These are phyloP conservation scores for Xanthoconium purpureum DNA, from an alignment of 768 basidiomycete genomes.

Conservation along the genomic window DNA sequence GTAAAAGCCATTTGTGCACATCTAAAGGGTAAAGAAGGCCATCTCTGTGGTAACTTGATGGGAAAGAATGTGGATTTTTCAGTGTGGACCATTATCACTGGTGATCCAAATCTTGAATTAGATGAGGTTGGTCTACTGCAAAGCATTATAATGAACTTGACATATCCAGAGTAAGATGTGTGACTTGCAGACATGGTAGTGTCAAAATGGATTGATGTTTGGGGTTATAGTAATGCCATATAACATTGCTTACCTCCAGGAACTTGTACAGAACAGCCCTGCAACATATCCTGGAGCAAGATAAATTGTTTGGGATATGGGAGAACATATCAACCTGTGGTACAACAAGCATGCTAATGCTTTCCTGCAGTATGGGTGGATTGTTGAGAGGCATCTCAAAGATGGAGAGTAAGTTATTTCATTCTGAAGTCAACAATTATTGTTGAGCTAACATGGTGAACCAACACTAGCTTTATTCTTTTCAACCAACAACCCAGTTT, in stretches of 20 bases:
- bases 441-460: not conserved
- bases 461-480: slow-evolving; percentile 36
- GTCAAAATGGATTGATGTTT: slow-evolving; percentile 8
- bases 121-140: slow-evolving; percentile 96
- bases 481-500: slow-evolving; percentile 98
- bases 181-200: not conserved
- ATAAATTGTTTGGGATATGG: slow-evolving; percentile 95
- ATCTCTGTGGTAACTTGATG: slow-evolving; percentile 97
- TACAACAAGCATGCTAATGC: slow-evolving; percentile 96
- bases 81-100: slow-evolving; percentile 97
- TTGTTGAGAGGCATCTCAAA: slow-evolving; percentile 95
- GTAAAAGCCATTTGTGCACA: slow-evolving; percentile 98
- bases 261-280: slow-evolving; percentile 94
- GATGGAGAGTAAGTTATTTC: slow-evolving; percentile 85
- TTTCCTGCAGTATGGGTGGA: slow-evolving; percentile 96
- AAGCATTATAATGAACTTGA: slow-evolving; percentile 96
- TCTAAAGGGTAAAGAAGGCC: slow-evolving; percentile 98
- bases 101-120: slow-evolving; percentile 93
- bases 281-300: slow-evolving; percentile 93
- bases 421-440: not conserved
- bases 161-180: slow-evolving; percentile 91
- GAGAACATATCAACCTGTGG: slow-evolving; percentile 93
- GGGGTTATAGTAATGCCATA: slow-evolving; percentile 80
- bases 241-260: slow-evolving; percentile 92
- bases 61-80: slow-evolving; percentile 99